Evolutionary conservation across 805 yeast genomes (phyloP).

Genomic region (Metschnikowia proteae): DNA sequence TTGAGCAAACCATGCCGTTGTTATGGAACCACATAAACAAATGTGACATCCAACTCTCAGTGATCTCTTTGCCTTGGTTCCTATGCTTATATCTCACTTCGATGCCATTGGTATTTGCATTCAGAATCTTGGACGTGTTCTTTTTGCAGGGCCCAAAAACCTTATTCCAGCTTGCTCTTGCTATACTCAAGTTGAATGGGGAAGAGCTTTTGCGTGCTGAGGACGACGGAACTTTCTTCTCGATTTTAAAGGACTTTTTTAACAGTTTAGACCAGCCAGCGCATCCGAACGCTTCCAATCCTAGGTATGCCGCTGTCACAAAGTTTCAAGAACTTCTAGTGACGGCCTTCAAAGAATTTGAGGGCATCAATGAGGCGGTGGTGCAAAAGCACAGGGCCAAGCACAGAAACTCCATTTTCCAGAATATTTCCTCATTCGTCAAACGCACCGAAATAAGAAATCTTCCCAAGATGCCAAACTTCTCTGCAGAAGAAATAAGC

Average conservation of each 20-base stretch:
- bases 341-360: conserved; percentile 88
- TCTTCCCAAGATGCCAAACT: conserved; percentile 66
- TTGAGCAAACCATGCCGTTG: conserved; percentile 84
- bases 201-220: conserved; percentile 72
- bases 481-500: conserved; percentile 56
- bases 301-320: conserved; percentile 63
- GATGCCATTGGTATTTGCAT: conserved; percentile 93
- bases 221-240: conserved; percentile 91
- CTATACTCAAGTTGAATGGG: conserved; percentile 84
- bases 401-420: conserved; percentile 72
- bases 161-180: conserved; percentile 88
- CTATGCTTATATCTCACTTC: conserved; percentile 83
- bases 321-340: conserved; percentile 87
- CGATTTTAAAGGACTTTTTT: conserved; percentile 80
- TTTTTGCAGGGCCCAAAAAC: conserved; percentile 87
- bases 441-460: conserved; percentile 89
- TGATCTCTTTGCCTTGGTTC: conserved; percentile 96
- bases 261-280: conserved; percentile 72
- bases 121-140: conserved; percentile 85
- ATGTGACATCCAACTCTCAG: conserved; percentile 85
- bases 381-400: conserved; percentile 65
- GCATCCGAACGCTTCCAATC: conserved; percentile 65
- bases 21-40: conserved; percentile 76
- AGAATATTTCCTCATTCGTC: conserved; percentile 84
- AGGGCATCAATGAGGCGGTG: conserved; percentile 70